Percentiles rank a stretch among this genome's conserved stretches.
Evolutionary conservation across 2,329 filamentous ascomycete genomes (phyloP).

Genomic region (Colletotrichum gloeosporioides): DNA sequence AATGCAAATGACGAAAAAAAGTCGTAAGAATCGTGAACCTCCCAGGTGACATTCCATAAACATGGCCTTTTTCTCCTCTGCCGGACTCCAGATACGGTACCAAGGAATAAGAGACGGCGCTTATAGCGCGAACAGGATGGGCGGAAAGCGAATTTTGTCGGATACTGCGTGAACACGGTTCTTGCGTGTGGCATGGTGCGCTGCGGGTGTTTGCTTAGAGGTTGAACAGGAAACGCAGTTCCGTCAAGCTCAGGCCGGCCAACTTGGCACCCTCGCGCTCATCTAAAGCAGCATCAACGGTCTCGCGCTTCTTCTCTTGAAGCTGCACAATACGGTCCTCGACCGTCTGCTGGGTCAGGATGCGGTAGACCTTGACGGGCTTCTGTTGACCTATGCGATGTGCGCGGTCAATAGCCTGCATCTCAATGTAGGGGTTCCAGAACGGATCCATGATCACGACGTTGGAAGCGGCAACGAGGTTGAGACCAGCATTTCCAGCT

Average conservation of each 20-base stretch:
- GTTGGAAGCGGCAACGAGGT: slow-evolving; percentile 81
- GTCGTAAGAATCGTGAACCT: neutral
- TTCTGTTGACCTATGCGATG: slow-evolving; percentile 84
- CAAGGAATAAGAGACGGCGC: neutral
- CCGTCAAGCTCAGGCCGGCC: slow-evolving; percentile 67
- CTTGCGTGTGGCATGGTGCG: neutral
- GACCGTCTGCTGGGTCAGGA: slow-evolving; percentile 79
- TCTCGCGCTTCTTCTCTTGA: slow-evolving; percentile 77
- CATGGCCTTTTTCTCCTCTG: neutral
- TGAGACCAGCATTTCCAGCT: slow-evolving; percentile 85
- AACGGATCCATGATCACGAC: slow-evolving; percentile 93
- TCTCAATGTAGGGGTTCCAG: slow-evolving; percentile 94
- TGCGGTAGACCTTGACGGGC: slow-evolving; percentile 79
- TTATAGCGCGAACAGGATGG: neutral
- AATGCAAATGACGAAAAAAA: neutral
- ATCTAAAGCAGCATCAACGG: slow-evolving; percentile 82
- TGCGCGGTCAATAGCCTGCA: slow-evolving; percentile 89
- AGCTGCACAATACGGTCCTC: slow-evolving; percentile 85
- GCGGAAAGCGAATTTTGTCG: neutral
- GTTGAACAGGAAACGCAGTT: slow-evolving; percentile 74
- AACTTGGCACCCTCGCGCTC: slow-evolving; percentile 73
- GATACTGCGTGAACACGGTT: neutral
- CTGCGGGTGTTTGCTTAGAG: neutral
- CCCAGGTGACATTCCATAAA: neutral
- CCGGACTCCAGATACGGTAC: neutral